phyloP scores from a whole-genome alignment of 768 basidiomycete genomes.

The Rhodotorula babjevae region DNA sequence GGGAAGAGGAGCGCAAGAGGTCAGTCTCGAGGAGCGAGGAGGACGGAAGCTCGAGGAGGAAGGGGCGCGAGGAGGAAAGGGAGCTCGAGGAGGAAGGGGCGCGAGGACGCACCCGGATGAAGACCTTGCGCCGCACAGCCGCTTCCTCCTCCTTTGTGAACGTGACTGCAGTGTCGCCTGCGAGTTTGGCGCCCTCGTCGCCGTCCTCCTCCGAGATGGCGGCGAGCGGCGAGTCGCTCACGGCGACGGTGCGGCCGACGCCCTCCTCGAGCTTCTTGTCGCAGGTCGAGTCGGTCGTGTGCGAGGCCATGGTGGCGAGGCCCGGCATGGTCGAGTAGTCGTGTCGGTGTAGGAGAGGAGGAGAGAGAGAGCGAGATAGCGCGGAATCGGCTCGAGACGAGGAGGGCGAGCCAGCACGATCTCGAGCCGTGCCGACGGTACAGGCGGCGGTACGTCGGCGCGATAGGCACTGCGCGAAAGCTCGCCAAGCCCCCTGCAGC shows the following conservation, averaged over 20 bases:
- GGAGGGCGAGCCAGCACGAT: background rate
- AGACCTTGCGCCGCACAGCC: constrained; percentile 29
- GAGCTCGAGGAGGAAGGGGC: background rate
- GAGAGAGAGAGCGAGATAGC: background rate
- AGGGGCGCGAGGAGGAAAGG: too few species aligned
- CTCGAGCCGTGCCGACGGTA: background rate
- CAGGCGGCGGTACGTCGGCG: too few species aligned
- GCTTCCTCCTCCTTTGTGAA: constrained; percentile 19
- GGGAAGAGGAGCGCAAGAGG: too few species aligned
- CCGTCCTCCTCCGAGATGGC: constrained; percentile 7
- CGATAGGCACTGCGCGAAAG: too few species aligned
- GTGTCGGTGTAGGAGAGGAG: background rate
- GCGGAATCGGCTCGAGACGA: background rate
- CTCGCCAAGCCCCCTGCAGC: too few species aligned
- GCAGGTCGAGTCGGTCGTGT: background rate
- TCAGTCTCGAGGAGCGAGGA: background rate
- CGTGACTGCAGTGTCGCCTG: background rate
- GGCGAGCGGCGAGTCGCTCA: background rate
- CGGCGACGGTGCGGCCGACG: background rate
- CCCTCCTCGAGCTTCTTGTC: constrained; percentile 26
- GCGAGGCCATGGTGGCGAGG: background rate
- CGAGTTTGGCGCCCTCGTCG: constrained; percentile 19
- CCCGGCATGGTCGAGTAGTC: background rate
- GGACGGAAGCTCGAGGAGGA: background rate
- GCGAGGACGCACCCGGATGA: background rate